phyloP scores from a whole-genome alignment of 2,329 filamentous ascomycete species.

The Aspergillus sp. region DNA sequence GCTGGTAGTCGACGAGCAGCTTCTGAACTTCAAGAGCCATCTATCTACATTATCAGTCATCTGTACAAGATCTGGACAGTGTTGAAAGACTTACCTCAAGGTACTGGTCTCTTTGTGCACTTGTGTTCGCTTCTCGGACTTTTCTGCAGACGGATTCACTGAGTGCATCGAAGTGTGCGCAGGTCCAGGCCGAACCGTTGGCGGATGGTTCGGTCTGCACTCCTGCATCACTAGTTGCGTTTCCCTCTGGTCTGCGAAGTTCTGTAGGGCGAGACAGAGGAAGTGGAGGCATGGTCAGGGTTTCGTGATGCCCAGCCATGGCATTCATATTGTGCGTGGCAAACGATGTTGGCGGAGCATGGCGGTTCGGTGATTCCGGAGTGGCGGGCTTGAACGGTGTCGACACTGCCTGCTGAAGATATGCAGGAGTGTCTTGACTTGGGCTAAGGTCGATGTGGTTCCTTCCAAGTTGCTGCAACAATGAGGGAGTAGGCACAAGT shows the following conservation, averaged over 20 bases:
- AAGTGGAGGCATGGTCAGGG: not conserved
- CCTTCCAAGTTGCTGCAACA: not conserved
- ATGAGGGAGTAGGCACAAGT: not conserved
- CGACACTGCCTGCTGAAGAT: conserved; percentile 21
- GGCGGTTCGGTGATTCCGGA: not conserved
- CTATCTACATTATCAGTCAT: conserved; percentile 11
- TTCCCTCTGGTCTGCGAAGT: not conserved
- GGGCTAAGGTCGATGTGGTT: not conserved
- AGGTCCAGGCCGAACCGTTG: not conserved
- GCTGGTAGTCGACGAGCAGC: conserved; percentile 18
- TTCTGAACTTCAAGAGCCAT: conserved; percentile 20
- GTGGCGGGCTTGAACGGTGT: conserved; percentile 18
- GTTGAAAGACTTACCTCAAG: conserved; percentile 19
- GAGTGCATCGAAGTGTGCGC: not conserved
- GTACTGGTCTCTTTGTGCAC: conserved; percentile 16
- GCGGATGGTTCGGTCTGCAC: not conserved
- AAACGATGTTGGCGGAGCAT: conserved; percentile 17
- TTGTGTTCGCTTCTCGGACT: conserved; percentile 8
- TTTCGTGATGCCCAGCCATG: not conserved
- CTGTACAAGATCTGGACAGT: not conserved
- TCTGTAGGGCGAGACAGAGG: not conserved
- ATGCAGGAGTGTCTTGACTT: conserved; percentile 15
- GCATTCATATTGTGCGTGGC: conserved; percentile 15
- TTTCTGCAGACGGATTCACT: conserved; percentile 5
- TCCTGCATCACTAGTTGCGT: not conserved